A percentile compares a stretch with the other conserved stretches of the same genome.
Conservation (phyloP, 2,329 filamentous ascomycete species). For the Pyrenochaeta sp. region DNA sequence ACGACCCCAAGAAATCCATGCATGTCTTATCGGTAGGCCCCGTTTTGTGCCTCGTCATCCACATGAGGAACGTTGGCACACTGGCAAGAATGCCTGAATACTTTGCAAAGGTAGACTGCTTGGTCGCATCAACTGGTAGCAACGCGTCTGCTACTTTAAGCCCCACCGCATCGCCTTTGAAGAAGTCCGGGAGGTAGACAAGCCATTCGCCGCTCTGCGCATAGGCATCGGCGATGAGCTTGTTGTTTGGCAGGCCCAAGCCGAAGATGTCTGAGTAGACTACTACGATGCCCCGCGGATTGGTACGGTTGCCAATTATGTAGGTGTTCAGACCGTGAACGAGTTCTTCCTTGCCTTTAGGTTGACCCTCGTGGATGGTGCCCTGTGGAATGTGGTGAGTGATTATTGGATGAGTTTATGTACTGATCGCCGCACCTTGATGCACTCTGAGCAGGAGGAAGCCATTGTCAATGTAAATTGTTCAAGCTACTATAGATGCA, state of each 20-base stretch:
- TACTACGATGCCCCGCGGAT: conserved; percentile 29
- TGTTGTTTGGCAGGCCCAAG: conserved; percentile 34
- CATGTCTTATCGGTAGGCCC: conserved; percentile 44
- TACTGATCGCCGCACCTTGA: conserved; percentile 26
- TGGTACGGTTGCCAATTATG: conserved; percentile 24
- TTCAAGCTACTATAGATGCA: neutral
- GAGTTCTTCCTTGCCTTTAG: conserved; percentile 23
- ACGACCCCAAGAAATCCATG: conserved; percentile 43
- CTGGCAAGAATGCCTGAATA: conserved; percentile 52
- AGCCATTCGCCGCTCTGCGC: conserved; percentile 30
- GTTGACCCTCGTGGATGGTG: conserved; percentile 47
- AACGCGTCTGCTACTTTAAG: conserved; percentile 45
- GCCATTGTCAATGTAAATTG: conserved; percentile 6
- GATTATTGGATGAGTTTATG: neutral
- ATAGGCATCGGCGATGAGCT: conserved; percentile 35
- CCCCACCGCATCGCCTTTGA: conserved; percentile 30
- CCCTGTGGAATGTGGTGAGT: conserved; percentile 33
- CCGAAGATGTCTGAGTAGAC: conserved; percentile 38
- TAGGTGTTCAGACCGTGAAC: conserved; percentile 35
- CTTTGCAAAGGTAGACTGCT: conserved; percentile 47
- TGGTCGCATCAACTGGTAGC: conserved; percentile 48
- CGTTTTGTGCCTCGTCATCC: conserved; percentile 45
- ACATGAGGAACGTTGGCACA: conserved; percentile 27
- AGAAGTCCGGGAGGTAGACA: conserved; percentile 37
- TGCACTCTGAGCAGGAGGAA: conserved; percentile 27